Base-by-base conservation (phyloP, 768 basidiomycete genomes). In the Leccinum uliginosum region DNA sequence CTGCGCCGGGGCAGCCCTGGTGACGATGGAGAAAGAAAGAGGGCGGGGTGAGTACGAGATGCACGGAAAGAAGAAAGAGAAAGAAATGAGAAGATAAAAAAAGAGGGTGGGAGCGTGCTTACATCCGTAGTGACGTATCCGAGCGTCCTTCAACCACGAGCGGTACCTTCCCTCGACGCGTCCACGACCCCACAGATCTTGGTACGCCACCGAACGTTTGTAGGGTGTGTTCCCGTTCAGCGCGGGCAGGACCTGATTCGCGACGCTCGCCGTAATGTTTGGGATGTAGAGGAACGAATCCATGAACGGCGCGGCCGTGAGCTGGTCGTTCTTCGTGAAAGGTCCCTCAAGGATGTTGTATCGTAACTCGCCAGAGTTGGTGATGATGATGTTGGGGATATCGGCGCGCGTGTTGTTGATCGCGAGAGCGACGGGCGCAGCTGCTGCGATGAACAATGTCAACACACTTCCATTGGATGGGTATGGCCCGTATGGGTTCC, bases 281-380 rank as follows among this genome's bases (percentile, higher is more conserved):
- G 84, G 71, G 55, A 91, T 78, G 70, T 78, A 91, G 19, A 80
- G 58, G 75, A 90, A 89, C 9, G 74, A 57, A 64, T 91, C 83
- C 0, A 73, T 69, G 66, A 88, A 93, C 0, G 91, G 89, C 6
- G 82, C 84, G 2, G 82, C 81, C 1, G 88, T 88, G 46, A 92
- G 78, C 62, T 91, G 85, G 68, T 93, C 90, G 67, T 92, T 89
- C 68, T 83, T 83, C 29, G 86, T 87, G 73, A 93, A 93, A 3
- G 82, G 64, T 2, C 91, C 91, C 2, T 77, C 62, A 65, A 83
- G 84, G 51, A 91, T 69, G 62, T 87, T 80, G 71, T 83, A 90
- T 50, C 89, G 83, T 63, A 83, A 75, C 11, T 77, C 81, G 11
- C 80, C 86, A 2, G 86, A 80, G 71, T 87, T 85, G 52, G 76